Conservation (phyloP, 371 early-diverging fungal species). For the Zychaea mexicana region DNA sequence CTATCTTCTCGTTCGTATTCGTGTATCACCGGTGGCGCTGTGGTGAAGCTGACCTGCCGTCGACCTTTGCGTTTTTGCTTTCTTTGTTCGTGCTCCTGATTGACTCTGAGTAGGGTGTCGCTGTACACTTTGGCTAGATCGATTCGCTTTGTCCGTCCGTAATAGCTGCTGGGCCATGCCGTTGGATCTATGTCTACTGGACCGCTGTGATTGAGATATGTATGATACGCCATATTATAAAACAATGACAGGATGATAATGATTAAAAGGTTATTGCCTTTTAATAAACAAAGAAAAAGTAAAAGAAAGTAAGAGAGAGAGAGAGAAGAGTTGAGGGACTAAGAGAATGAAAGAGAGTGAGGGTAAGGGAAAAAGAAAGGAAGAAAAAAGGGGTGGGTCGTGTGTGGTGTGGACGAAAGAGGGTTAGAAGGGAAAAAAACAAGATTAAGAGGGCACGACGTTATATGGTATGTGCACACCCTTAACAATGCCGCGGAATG, state of each 20-base stretch:
- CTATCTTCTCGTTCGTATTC: conserved; percentile 43
- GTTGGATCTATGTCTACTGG: conserved; percentile 45
- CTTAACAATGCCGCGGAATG: conserved; percentile 1
- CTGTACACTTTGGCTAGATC: conserved; percentile 24
- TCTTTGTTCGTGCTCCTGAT: background rate
- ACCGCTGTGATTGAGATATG: background rate
- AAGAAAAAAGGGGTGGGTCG: background rate
- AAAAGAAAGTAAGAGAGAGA: background rate
- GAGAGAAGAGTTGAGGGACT: background rate
- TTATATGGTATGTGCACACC: conserved; percentile 1
- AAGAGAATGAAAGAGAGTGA: background rate
- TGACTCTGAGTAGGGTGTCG: conserved; percentile 14
- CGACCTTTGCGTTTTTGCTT: conserved; percentile 4
- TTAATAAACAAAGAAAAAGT: background rate
- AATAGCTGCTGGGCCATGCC: conserved; percentile 34
- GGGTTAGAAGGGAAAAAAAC: too few relatives aligned
- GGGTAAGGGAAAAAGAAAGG: background rate
- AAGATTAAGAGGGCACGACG: background rate
- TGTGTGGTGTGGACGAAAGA: too few relatives aligned
- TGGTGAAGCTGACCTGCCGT: conserved; percentile 32
- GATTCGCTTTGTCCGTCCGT: conserved; percentile 21
- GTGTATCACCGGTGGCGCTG: conserved; percentile 29
- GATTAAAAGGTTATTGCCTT: background rate
- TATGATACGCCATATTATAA: background rate
- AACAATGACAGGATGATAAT: background rate